Evolutionary conservation across 129 eudicot species (phyloP).

Genomic region (Sambucus nigra): DNA sequence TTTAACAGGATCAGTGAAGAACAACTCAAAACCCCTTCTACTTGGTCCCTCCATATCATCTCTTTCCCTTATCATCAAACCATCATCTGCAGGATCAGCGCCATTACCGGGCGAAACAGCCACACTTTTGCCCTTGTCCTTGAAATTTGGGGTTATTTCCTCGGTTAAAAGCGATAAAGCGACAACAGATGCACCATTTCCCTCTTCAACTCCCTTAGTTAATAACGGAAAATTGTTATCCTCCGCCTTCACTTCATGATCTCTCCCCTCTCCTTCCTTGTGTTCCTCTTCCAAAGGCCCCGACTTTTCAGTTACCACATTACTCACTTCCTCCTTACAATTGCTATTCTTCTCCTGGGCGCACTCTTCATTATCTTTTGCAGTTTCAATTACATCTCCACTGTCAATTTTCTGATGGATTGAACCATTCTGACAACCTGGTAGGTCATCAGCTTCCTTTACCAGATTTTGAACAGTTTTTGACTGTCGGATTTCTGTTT

Average conservation of each 20-base stretch:
- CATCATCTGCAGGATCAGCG: slow-evolving; percentile 15
- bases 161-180: slow-evolving; percentile 27
- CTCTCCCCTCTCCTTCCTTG: slow-evolving; percentile 20
- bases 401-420: slow-evolving; percentile 16
- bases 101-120: slow-evolving; percentile 25
- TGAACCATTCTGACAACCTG: slow-evolving; percentile 23
- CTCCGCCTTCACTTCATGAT: slow-evolving; percentile 38
- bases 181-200: slow-evolving; percentile 20
- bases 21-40: slow-evolving; percentile 67
- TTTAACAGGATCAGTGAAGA: slow-evolving; percentile 57
- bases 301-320: slow-evolving; percentile 14
- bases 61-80: slow-evolving; percentile 23
- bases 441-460: slow-evolving; percentile 18
- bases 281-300: slow-evolving; percentile 21
- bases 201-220: slow-evolving; percentile 23
- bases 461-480: slow-evolving; percentile 19
- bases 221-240: slow-evolving; percentile 10
- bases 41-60: slow-evolving; percentile 65
- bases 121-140: slow-evolving; percentile 82
- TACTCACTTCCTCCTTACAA: slow-evolving; percentile 26
- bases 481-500: slow-evolving; percentile 22
- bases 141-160: slow-evolving; percentile 32
- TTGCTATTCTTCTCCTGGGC: slow-evolving; percentile 15
- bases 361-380: slow-evolving; percentile 17
- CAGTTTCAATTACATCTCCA: slow-evolving; percentile 22